A percentile compares a stretch with the other conserved stretches of the same genome.
phyloP scores from a whole-genome alignment of 164 flowering plant species.

The Magnolia changhungtana region DNA sequence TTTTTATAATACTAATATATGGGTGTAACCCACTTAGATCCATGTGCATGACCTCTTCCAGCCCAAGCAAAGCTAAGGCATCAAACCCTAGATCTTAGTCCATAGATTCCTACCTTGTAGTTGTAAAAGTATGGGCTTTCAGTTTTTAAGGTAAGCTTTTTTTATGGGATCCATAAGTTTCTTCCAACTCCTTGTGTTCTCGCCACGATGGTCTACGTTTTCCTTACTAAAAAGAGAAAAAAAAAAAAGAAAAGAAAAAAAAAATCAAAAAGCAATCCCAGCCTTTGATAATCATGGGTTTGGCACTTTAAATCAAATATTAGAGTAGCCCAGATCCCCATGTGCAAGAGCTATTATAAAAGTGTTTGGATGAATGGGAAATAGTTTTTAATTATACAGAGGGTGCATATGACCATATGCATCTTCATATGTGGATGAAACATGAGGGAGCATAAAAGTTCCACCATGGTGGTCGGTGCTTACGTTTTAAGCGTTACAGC shows the following conservation, averaged over 20 bases:
- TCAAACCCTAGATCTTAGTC: slow-evolving; percentile 9
- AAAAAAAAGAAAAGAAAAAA: not conserved
- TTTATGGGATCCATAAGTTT: slow-evolving; percentile 8
- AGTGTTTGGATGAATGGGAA: not conserved
- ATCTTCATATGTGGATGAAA: not conserved
- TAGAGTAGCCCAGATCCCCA: not conserved
- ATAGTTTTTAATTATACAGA: not conserved
- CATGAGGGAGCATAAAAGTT: not conserved
- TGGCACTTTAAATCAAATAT: not conserved
- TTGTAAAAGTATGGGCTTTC: not conserved
- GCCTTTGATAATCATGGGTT: slow-evolving; percentile 9
- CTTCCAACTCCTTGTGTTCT: slow-evolving; percentile 7
- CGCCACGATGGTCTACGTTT: slow-evolving; percentile 9
- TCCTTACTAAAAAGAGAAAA: slow-evolving; percentile 3
- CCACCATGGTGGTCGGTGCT: no score
- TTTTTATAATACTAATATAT: not conserved
- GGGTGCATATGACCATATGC: not conserved
- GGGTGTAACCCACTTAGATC: slow-evolving; percentile 1
- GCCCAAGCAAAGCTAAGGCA: slow-evolving; percentile 10
- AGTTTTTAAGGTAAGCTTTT: not conserved
- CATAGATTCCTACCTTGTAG: slow-evolving; percentile 8
- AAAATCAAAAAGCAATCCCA: not conserved
- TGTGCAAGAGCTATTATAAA: not conserved
- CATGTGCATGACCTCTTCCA: slow-evolving; percentile 7
- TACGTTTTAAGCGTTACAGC: no score